phyloP scores from a whole-genome alignment of 805 yeast species.

The Starmerella cellae region DNA sequence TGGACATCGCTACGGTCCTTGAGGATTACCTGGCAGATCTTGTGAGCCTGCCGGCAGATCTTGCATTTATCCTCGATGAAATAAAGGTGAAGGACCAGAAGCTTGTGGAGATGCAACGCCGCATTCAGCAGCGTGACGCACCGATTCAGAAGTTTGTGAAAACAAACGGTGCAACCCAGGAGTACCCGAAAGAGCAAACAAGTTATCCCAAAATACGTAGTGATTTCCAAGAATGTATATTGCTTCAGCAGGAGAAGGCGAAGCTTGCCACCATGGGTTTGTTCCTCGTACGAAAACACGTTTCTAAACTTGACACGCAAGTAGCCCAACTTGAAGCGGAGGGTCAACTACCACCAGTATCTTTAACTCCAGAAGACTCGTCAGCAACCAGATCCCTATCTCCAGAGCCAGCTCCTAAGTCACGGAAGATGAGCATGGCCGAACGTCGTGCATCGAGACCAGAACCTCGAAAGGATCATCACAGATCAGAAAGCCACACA shows the following conservation, averaged over 20 bases:
- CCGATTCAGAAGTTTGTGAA: slow-evolving; percentile 71
- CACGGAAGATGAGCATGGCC: slow-evolving; percentile 2
- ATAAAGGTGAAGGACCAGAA: slow-evolving; percentile 55
- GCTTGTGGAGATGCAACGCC: slow-evolving; percentile 50
- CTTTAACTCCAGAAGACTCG: slow-evolving; percentile 14
- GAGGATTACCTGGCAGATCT: slow-evolving; percentile 52
- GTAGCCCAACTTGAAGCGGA: slow-evolving; percentile 60
- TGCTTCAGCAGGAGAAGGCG: slow-evolving; percentile 65
- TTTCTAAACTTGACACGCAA: slow-evolving; percentile 58
- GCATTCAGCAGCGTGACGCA: slow-evolving; percentile 58
- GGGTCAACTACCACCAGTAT: slow-evolving; percentile 50
- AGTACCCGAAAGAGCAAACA: slow-evolving; percentile 68
- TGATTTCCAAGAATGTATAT: slow-evolving; percentile 46
- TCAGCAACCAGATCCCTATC: slow-evolving; percentile 1
- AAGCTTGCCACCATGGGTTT: slow-evolving; percentile 72
- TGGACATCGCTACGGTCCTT: slow-evolving; percentile 83
- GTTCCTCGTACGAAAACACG: slow-evolving; percentile 61
- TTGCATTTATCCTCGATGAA: slow-evolving; percentile 68
- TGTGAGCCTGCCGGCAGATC: slow-evolving; percentile 77
- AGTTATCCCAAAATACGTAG: slow-evolving; percentile 52
- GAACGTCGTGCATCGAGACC: slow-evolving; percentile 5
- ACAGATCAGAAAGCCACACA: neutral
- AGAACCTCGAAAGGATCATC: neutral
- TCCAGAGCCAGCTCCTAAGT: slow-evolving; percentile 14
- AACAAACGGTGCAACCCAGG: slow-evolving; percentile 66